Evolutionary conservation across 352 stramenopile species (phyloP).

Genomic region (Globisporangium splendens): DNA sequence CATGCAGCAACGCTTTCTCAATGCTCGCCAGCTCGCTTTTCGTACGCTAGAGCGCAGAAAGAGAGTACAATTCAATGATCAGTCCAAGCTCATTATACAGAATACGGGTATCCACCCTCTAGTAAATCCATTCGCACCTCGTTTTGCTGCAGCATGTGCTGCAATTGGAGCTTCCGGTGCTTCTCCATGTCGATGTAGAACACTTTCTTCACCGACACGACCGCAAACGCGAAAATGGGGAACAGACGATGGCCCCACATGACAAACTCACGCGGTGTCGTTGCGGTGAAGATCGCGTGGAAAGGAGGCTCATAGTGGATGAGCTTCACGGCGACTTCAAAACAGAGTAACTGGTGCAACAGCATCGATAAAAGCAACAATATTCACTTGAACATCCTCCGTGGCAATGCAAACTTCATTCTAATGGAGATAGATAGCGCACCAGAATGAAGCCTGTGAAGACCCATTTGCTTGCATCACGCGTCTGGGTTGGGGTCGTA

Average conservation of each 20-base stretch:
- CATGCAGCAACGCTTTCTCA: slow-evolving; percentile 5
- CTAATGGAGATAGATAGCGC: too few species aligned
- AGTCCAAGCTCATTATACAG: too few species aligned
- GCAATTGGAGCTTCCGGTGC: slow-evolving; percentile 39
- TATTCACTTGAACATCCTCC: too few species aligned
- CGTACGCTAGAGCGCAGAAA: background rate
- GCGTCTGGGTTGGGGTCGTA: slow-evolving; percentile 36
- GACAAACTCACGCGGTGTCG: slow-evolving; percentile 57
- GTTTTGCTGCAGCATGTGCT: slow-evolving; percentile 53
- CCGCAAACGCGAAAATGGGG: slow-evolving; percentile 39
- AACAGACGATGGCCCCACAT: slow-evolving; percentile 54
- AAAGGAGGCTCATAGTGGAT: slow-evolving; percentile 56
- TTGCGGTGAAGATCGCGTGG: slow-evolving; percentile 34
- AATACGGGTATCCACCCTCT: too few species aligned
- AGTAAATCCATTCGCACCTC: slow-evolving; percentile 18
- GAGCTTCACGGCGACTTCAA: slow-evolving; percentile 54
- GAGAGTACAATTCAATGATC: background rate
- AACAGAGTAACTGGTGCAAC: slow-evolving; percentile 32
- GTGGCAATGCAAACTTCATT: too few species aligned
- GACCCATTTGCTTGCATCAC: slow-evolving; percentile 43
- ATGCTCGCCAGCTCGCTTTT: slow-evolving; percentile 5
- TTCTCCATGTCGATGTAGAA: slow-evolving; percentile 64
- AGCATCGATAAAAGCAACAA: background rate
- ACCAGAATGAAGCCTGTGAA: slow-evolving; percentile 43
- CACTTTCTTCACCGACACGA: slow-evolving; percentile 42